These are phyloP conservation scores for Colletotrichum brevisporum DNA, from an alignment of 2,329 filamentous ascomycete genomes.

Conservation along the genomic window DNA sequence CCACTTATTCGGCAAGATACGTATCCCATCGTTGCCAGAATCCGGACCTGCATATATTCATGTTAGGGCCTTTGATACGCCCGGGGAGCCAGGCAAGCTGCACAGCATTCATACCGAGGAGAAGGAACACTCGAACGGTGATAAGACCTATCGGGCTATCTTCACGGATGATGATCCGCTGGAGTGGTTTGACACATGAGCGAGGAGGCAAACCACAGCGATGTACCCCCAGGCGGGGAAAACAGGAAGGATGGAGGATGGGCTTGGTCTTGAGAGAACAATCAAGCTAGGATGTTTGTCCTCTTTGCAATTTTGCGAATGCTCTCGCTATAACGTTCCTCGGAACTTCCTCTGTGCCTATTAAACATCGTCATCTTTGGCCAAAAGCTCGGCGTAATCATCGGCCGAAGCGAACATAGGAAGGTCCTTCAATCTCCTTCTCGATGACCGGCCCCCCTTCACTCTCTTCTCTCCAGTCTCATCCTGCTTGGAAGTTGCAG, in stretches of 20 bases:
- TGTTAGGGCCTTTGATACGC: conserved; percentile 60
- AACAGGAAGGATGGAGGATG: no score
- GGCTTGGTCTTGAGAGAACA: no score
- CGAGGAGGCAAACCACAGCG: no score
- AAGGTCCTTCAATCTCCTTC: conserved; percentile 87
- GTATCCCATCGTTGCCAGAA: conserved; percentile 57
- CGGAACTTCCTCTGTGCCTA: neutral
- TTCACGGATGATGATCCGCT: conserved; percentile 60
- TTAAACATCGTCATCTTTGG: conserved; percentile 72
- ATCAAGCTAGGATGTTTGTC: no score
- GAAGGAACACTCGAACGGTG: conserved; percentile 56
- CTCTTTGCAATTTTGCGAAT: no score
- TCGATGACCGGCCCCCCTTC: conserved; percentile 71
- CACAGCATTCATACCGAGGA: conserved; percentile 65
- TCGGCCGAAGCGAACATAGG: conserved; percentile 95
- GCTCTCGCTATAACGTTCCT: neutral
- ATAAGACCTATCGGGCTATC: conserved; percentile 60
- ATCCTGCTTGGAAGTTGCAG: conserved; percentile 22
- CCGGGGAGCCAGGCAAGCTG: conserved; percentile 54
- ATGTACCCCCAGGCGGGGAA: no score
- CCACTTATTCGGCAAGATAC: conserved; percentile 64
- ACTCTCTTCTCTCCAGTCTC: conserved; percentile 55
- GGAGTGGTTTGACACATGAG: conserved; percentile 68
- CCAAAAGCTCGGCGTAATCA: conserved; percentile 91
- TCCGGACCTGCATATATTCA: conserved; percentile 59